Base-by-base conservation (phyloP, 169 alveolate genomes). In the Cryptosporidium viatorum region DNA sequence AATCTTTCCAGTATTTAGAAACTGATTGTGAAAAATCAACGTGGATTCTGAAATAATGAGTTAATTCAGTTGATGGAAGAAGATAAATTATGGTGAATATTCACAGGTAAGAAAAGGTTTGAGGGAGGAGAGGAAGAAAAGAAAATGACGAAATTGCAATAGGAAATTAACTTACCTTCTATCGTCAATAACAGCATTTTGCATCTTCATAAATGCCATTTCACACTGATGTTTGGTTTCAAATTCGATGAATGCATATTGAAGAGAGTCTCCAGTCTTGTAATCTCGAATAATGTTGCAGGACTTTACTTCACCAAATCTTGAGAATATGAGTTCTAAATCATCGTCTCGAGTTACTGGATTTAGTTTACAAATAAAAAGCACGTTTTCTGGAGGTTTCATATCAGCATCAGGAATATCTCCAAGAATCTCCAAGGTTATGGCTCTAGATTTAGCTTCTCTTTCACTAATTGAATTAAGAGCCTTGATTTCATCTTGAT, bases 401-500 rank as follows among this genome's bases (percentile, higher is more conserved):
- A 97, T 93, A 84, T 98, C 99, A 35, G 99, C 99, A 93, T 97
- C 99, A 8, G 99, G 99, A 16, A 98, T 92, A 92, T 98, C 99
- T 23, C 99, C 99, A 43, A 98, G 89, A 68, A 98, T 96, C 93
- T 98, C 99, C 84, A 98, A 94, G 6, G 97, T 96, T 14, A 97
- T 96, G 6, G 99, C 98, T 73, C 98, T 94, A 21, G 98, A 95
- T 85, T 95, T 96, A 41, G 99, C 97, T 84, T 97, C 97, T 80
- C 97, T 94, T 69, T 93, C 94, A 84, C 94, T 93, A 33, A 96
- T 94, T 80, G 94, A 92, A 91, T 95, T 94, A 43, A 95, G 91
- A 45, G 96, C 93, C 69, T 95, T 85, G 51, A 94, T 94, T 85
- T 95, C 98, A 70, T 95, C 94, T 31, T 80, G 48, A 1, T 80